A percentile compares a stretch with the other conserved stretches of the same genome.
Conservation (phyloP, 257 asterid genomes). For the Ilex asprella region DNA sequence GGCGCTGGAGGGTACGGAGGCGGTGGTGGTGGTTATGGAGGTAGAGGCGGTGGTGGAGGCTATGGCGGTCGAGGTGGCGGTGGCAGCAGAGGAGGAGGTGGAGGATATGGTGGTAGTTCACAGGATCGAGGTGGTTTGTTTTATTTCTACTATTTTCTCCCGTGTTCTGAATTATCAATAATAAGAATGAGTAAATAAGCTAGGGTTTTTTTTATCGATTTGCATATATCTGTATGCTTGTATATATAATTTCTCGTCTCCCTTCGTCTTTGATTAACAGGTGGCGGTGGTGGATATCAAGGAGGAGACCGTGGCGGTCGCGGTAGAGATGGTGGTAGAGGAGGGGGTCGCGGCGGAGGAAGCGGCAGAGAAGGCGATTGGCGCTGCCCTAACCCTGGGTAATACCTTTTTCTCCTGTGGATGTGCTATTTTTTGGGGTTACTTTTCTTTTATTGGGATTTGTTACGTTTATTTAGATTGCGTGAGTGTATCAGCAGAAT, state of each 20-base stretch:
- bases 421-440: too few species aligned
- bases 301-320: conserved; percentile 74
- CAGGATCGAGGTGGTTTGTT: conserved; percentile 36
- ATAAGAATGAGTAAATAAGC: not conserved
- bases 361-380: conserved; percentile 97
- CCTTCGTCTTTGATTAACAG: not conserved
- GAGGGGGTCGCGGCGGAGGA: conserved; percentile 77
- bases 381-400: conserved; percentile 95
- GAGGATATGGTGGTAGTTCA: conserved; percentile 51
- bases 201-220: not conserved
- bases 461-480: too few species aligned
- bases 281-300: conserved; percentile 53
- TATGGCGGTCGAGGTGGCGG: conserved; percentile 21
- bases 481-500: too few species aligned
- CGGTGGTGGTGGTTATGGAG: conserved; percentile 36
- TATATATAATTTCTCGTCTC: not conserved
- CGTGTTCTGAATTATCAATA: not conserved
- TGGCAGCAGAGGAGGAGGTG: conserved; percentile 32
- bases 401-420: conserved; percentile 5
- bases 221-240: conserved; percentile 2
- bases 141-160: not conserved
- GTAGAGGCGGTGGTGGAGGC: conserved; percentile 35
- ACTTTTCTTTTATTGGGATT: not conserved
- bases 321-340: conserved; percentile 37
- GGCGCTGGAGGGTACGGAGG: conserved; percentile 24